Base-by-base conservation (phyloP, 805 yeast species). In the Wickerhamomyces rabaulensis region DNA sequence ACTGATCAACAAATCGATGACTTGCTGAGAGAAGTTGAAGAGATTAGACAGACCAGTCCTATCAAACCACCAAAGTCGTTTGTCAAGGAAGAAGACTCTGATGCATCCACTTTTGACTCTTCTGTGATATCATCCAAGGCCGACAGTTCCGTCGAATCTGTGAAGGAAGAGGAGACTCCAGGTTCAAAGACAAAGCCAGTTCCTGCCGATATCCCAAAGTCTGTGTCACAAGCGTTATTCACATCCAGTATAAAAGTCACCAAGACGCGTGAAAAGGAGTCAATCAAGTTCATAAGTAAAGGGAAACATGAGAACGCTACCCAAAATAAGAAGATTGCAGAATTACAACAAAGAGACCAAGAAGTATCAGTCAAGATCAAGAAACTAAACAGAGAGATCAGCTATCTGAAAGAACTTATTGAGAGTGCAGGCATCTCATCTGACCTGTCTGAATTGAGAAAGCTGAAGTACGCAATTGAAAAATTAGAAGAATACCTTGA, bases 401-500 rank as follows among this genome's bases (percentile, higher is more conserved):
- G 54, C 17, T 71, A 71, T 49, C 49, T 71, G 36, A 54, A 55
- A 20, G 57, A 58, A 12, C 52, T 71, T 49, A 61, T 64, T n/a
- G 62, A 61, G 9, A 60, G 65, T 39, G 68, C 69, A 1, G 58
- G 67, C 7, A 53, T 71, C 15, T 56, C 69, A 1, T 61, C 68
- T n/a, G 71, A 67, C 38, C 38, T 61, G 20, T 41, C 45, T 1
- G 76, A 71, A 45, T 47, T 63, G n/a, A 60, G 67, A 39, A 70
- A 69, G 47, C 49, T 71, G 36, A 53, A 61, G 41, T 53, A 51
- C 16, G 76, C 74, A 9, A 61, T 70, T 23, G 58, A 49, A 16
- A 66, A 63, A 51, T 48, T 71, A 37, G 69, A 71, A 48, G 68
- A 65, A 31, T 71, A 65, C 41, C 52, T 69, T 16, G 75, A 71